Conservation (phyloP, 1,284 basidiomycete species). For the Vanrija humicola region DNA sequence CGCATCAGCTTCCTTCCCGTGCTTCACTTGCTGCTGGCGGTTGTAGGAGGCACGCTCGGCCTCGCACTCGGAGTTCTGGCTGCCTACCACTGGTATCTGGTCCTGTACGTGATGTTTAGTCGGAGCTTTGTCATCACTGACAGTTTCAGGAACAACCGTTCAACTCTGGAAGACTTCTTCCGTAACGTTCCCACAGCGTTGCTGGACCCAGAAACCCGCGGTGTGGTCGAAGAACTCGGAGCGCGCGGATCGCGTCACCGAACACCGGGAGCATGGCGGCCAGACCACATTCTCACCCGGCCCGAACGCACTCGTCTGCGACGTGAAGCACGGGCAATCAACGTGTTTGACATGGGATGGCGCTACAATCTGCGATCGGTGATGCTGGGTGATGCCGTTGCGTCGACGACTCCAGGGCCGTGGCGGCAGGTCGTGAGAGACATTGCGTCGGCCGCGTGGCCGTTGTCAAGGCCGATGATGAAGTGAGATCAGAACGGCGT, state of each 20-base stretch:
- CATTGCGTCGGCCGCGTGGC: constrained; percentile 17
- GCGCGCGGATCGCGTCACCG: constrained; percentile 6
- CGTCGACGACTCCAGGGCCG: background rate
- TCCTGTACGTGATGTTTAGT: constrained; percentile 53
- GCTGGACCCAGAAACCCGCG: constrained; percentile 20
- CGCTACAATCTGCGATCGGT: constrained; percentile 54
- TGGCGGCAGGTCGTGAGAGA: background rate
- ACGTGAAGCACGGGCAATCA: constrained; percentile 62
- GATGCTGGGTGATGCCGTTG: constrained; percentile 22
- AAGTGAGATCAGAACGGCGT: background rate
- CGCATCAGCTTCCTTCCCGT: constrained; percentile 60
- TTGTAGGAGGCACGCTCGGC: constrained; percentile 61
- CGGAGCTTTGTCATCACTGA: background rate
- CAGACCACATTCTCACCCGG: constrained; percentile 69
- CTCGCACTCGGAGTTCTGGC: constrained; percentile 72
- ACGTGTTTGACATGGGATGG: constrained; percentile 73
- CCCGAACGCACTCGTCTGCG: constrained; percentile 64
- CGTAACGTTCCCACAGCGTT: constrained; percentile 53
- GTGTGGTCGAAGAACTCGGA: constrained; percentile 6
- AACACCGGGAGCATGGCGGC: constrained; percentile 40
- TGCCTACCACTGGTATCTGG: constrained; percentile 72
- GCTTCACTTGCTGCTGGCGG: constrained; percentile 64
- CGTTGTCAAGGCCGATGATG: background rate
- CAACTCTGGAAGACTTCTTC: constrained; percentile 74
- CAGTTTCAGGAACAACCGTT: constrained; percentile 68